Percentiles rank a stretch among this genome's conserved stretches.
Evolutionary conservation across 176 grass and related monocot genomes (phyloP).

Genomic region (Lolium multiflorum): DNA sequence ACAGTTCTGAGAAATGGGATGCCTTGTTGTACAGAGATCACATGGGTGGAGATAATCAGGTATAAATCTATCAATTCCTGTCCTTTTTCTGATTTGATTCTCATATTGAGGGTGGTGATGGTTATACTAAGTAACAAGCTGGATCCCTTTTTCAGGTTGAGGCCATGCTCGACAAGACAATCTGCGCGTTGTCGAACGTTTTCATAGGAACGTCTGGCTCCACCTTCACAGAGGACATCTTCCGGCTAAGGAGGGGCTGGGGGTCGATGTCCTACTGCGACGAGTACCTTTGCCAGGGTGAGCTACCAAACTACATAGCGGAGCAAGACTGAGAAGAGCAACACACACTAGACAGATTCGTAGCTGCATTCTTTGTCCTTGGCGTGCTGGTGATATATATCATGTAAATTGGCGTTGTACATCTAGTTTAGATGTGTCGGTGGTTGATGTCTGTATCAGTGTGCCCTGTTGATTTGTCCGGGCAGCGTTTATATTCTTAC

Average conservation of each 20-base stretch:
- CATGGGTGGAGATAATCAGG: conserved; percentile 73
- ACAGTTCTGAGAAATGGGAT: conserved; percentile 87
- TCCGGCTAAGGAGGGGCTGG: conserved; percentile 76
- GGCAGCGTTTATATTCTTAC: conserved; percentile 12
- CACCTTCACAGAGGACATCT: conserved; percentile 93
- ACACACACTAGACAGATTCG: conserved; percentile 17
- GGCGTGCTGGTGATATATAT: conserved; percentile 10
- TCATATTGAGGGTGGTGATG: not conserved
- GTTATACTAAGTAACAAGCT: conserved; percentile 8
- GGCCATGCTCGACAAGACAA: conserved; percentile 97
- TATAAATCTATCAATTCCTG: not conserved
- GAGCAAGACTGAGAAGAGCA: conserved; percentile 58
- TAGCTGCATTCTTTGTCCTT: conserved; percentile 19
- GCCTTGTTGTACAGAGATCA: conserved; percentile 86
- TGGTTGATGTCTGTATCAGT: not conserved
- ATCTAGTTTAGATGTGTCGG: conserved; percentile 44
- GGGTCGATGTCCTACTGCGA: conserved; percentile 81
- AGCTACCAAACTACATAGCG: conserved; percentile 78
- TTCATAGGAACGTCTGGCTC: conserved; percentile 90
- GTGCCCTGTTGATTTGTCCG: conserved; percentile 27
- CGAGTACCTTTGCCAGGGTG: conserved; percentile 90
- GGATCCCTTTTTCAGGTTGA: conserved; percentile 56
- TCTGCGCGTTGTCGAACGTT: conserved; percentile 77
- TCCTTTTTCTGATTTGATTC: not conserved
- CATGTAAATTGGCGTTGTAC: conserved; percentile 59